Evolutionary conservation across 2,329 filamentous ascomycete species (phyloP).

Genomic region (Alternaria panax): DNA sequence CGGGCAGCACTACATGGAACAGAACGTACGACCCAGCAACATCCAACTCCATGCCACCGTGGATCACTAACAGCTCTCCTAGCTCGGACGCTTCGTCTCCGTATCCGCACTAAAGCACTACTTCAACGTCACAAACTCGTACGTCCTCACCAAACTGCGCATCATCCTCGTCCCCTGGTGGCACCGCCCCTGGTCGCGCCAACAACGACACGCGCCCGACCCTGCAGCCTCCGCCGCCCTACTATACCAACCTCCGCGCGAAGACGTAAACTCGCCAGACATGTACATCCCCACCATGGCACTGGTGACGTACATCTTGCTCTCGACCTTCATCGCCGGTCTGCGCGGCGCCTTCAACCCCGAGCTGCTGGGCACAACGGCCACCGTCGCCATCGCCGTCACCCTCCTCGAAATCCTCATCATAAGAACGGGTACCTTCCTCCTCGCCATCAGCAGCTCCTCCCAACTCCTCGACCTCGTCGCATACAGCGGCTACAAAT

Average conservation of each 20-base stretch:
- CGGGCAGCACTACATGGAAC: slow-evolving; percentile 92
- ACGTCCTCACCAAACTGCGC: slow-evolving; percentile 91
- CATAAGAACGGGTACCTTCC: slow-evolving; percentile 90
- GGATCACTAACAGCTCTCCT: slow-evolving; percentile 9
- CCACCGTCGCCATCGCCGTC: slow-evolving; percentile 81
- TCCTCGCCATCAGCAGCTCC: slow-evolving; percentile 91
- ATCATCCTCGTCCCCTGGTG: slow-evolving; percentile 97
- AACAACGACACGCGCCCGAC: slow-evolving; percentile 68
- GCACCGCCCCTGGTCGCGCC: slow-evolving; percentile 95
- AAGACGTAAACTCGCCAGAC: slow-evolving; percentile 96
- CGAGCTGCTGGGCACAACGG: slow-evolving; percentile 88
- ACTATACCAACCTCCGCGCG: slow-evolving; percentile 82
- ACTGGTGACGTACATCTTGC: slow-evolving; percentile 93
- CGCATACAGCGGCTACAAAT: slow-evolving; percentile 98
- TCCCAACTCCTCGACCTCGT: slow-evolving; percentile 92
- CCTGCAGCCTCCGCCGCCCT: slow-evolving; percentile 20
- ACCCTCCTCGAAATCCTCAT: slow-evolving; percentile 88
- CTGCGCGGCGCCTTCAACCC: slow-evolving; percentile 92
- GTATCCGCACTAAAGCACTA: slow-evolving; percentile 96
- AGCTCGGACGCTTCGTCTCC: slow-evolving; percentile 86
- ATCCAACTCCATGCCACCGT: background rate
- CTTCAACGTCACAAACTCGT: slow-evolving; percentile 98
- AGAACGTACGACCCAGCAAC: slow-evolving; percentile 72
- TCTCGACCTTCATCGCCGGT: slow-evolving; percentile 89
- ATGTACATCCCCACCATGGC: slow-evolving; percentile 99